Conservation (phyloP, 176 grass and related monocot species). For the Ensete glaucum region DNA sequence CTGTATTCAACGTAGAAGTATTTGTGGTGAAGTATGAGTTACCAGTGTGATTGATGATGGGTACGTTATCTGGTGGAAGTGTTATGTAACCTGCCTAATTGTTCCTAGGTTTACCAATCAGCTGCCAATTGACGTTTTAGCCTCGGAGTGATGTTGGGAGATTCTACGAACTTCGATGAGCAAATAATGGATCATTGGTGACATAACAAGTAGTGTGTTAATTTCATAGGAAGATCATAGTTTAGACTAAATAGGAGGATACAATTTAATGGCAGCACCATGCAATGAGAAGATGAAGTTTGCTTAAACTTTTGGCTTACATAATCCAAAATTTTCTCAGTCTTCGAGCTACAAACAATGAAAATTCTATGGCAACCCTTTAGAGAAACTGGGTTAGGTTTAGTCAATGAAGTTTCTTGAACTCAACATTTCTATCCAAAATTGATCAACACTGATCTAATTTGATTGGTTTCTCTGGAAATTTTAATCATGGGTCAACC, state of each 20-base stretch:
- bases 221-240: too few species aligned
- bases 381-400: background rate
- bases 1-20: too few species aligned
- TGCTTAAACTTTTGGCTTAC: background rate
- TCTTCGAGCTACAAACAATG: background rate
- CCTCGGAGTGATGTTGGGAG: background rate
- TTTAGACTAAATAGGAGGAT: too few species aligned
- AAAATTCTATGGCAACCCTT: background rate
- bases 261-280: background rate
- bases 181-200: background rate
- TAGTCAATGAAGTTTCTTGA: background rate
- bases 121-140: background rate
- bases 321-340: background rate
- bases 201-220: background rate
- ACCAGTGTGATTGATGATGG: background rate
- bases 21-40: background rate
- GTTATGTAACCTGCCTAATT: background rate
- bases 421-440: too few species aligned
- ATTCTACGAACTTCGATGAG: background rate
- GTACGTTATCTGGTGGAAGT: background rate
- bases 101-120: background rate
- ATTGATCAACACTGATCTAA: too few species aligned
- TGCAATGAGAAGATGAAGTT: background rate
- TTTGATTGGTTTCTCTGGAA: too few species aligned
- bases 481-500: too few species aligned